These are phyloP conservation scores for Parsonsia alboflavescens DNA, from an alignment of 257 asterid genomes.

Conservation along the genomic window DNA sequence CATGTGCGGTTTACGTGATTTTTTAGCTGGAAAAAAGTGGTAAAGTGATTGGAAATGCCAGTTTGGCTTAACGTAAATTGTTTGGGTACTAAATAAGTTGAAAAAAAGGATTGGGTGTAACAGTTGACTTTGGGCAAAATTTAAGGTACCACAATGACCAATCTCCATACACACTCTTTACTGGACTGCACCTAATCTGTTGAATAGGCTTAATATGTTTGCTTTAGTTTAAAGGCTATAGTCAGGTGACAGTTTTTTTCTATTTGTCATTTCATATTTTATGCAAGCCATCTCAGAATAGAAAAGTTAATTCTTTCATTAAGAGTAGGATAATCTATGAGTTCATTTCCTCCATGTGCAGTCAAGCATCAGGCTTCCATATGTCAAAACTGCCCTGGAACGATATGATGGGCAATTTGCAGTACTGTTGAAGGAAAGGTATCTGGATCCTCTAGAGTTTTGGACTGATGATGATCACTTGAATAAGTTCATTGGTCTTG, in stretches of 20 bases:
- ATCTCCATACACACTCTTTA: neutral
- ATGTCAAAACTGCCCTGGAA: conserved; percentile 66
- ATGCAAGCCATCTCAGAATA: neutral
- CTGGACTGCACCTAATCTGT: neutral
- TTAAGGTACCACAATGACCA: too few relatives aligned
- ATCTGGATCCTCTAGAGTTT: conserved; percentile 54
- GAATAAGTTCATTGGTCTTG: conserved; percentile 85
- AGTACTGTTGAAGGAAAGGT: conserved; percentile 61
- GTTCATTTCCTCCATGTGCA: conserved; percentile 30
- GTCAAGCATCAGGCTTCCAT: conserved; percentile 91
- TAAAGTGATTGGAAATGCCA: too few relatives aligned
- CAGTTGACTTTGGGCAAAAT: too few relatives aligned
- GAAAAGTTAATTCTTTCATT: neutral
- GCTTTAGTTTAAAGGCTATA: neutral
- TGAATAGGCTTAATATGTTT: neutral
- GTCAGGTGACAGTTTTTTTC: neutral
- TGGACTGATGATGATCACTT: conserved; percentile 85
- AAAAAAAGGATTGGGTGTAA: too few relatives aligned
- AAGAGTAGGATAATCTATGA: neutral
- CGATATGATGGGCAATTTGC: conserved; percentile 71
- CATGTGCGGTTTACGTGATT: too few relatives aligned
- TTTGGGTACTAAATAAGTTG: too few relatives aligned
- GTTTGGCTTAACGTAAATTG: too few relatives aligned
- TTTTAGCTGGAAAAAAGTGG: too few relatives aligned
- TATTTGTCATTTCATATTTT: neutral